These are phyloP conservation scores for Tuber indicum DNA, from an alignment of 495 filamentous ascomycete species.

Conservation along the genomic window DNA sequence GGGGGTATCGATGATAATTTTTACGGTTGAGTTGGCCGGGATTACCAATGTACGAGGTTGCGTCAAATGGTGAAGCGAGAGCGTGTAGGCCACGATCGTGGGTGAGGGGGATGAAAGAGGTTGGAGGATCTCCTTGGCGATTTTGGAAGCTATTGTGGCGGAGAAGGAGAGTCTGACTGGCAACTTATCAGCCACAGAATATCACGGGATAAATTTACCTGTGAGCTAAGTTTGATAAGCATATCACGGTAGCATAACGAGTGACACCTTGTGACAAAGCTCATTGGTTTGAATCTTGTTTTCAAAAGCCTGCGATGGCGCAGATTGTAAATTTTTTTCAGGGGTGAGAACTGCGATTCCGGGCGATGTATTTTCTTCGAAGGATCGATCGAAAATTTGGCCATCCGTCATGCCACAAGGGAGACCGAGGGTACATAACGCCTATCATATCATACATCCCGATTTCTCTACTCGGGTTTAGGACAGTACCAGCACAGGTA, in stretches of 20 bases:
- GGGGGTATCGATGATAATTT: not conserved
- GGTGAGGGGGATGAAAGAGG: conserved; percentile 39
- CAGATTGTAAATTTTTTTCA: not conserved
- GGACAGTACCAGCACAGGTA: not conserved
- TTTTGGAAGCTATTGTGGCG: conserved; percentile 2
- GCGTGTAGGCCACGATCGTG: conserved; percentile 28
- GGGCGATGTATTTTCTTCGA: not conserved
- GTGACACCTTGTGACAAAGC: not conserved
- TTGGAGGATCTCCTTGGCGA: conserved; percentile 26
- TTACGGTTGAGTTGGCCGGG: conserved; percentile 14
- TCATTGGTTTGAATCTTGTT: not conserved
- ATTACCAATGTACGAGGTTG: conserved; percentile 33
- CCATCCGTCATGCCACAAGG: not conserved
- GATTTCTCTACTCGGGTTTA: not conserved
- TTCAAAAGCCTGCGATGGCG: not conserved
- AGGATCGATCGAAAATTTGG: not conserved
- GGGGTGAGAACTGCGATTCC: not conserved
- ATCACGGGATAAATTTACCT: not conserved
- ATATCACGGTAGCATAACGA: not conserved
- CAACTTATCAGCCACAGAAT: not conserved
- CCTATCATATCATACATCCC: not conserved
- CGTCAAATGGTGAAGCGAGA: conserved; percentile 21
- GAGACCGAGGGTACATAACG: not conserved
- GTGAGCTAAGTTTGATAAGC: not conserved
- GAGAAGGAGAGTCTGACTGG: not conserved